Percentiles rank a stretch among this genome's conserved stretches.
Conservation (phyloP, 106 monocot genomes). For the Platanthera guangdongensis region DNA sequence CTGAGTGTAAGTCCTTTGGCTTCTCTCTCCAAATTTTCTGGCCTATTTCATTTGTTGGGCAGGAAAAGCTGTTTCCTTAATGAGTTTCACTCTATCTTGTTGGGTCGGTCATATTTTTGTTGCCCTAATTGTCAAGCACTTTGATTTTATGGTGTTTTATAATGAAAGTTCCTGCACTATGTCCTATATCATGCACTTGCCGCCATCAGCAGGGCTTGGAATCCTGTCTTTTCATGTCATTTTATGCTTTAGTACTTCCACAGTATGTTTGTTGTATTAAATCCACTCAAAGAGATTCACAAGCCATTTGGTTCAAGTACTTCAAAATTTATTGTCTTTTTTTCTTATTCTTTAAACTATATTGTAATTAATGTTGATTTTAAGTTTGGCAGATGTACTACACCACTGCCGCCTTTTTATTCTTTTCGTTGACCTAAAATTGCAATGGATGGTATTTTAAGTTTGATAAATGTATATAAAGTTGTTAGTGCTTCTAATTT, state of each 20-base stretch:
- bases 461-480: neutral
- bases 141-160: neutral
- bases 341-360: no score
- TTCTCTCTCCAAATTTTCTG: neutral
- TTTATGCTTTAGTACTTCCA: neutral
- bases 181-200: neutral
- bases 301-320: neutral
- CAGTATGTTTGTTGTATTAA: neutral
- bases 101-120: neutral
- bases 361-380: no score
- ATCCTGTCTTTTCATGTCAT: neutral
- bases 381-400: no score
- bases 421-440: neutral
- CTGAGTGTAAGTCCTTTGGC: conserved; percentile 58
- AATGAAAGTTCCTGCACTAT: neutral
- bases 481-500: neutral
- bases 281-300: neutral
- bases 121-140: neutral
- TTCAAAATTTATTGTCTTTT: neutral
- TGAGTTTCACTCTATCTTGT: neutral
- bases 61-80: neutral
- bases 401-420: neutral
- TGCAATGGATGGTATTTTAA: neutral
- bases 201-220: neutral
- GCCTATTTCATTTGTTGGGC: neutral